Evolutionary conservation across 306 rosid species (phyloP).

Genomic region (Cucurbita ficifolia): DNA sequence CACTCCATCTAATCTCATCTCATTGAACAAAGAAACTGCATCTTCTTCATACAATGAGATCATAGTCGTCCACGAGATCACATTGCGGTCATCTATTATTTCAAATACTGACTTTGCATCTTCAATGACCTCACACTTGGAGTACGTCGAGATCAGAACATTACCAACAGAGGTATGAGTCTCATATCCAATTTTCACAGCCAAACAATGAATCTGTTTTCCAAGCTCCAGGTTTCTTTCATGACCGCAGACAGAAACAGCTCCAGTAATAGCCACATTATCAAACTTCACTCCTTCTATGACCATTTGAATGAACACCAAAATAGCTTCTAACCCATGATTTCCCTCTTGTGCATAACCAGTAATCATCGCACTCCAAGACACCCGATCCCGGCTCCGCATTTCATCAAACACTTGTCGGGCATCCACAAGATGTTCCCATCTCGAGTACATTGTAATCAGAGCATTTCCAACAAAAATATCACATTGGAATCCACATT

Average conservation of each 20-base stretch:
- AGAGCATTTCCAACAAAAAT: conserved; percentile 68
- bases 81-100: conserved; percentile 40
- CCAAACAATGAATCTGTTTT: conserved; percentile 53
- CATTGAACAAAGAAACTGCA: conserved; percentile 40
- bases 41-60: conserved; percentile 51
- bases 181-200: conserved; percentile 44
- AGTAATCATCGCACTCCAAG: conserved; percentile 70
- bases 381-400: conserved; percentile 38
- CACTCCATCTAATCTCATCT: conserved; percentile 51
- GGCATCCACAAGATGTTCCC: conserved; percentile 38
- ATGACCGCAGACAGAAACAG: conserved; percentile 68
- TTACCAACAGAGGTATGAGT: conserved; percentile 47
- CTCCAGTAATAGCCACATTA: conserved; percentile 62
- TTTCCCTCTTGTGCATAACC: conserved; percentile 67
- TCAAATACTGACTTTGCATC: conserved; percentile 50
- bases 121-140: conserved; percentile 36
- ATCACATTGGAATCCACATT: conserved; percentile 45
- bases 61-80: conserved; percentile 78
- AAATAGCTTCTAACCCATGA: conserved; percentile 44
- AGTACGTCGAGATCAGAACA: conserved; percentile 66
- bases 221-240: conserved; percentile 42
- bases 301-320: conserved; percentile 41
- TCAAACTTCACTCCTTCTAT: conserved; percentile 49
- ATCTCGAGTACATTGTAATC: conserved; percentile 56
- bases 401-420: conserved; percentile 58